Conservation (phyloP, 768 basidiomycete species). For the Roridomyces roridus region DNA sequence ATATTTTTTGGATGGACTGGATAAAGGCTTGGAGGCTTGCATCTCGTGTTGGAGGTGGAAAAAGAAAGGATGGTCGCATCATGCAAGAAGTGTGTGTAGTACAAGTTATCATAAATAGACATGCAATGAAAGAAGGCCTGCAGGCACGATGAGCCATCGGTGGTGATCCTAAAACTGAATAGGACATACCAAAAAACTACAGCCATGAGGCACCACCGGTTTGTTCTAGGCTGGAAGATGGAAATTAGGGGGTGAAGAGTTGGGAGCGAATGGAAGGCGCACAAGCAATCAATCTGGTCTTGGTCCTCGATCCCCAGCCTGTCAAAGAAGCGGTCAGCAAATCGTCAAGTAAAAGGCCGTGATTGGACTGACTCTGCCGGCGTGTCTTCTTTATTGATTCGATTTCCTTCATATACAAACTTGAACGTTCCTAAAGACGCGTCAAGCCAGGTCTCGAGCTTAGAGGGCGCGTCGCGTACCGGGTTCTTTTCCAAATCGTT, state of each 20-base stretch:
- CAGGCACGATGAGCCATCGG: not conserved
- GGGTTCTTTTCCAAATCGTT: slow-evolving; percentile 63
- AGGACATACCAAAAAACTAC: not conserved
- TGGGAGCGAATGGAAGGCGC: not conserved
- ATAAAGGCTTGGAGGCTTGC: too few relatives aligned
- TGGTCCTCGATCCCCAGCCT: slow-evolving; percentile 67
- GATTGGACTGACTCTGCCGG: slow-evolving; percentile 53
- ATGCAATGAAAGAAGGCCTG: not conserved
- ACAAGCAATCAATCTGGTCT: slow-evolving; percentile 58
- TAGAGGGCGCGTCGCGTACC: slow-evolving; percentile 40
- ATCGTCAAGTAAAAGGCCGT: too few relatives aligned
- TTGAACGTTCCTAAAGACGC: slow-evolving; percentile 60
- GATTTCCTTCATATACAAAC: slow-evolving; percentile 61
- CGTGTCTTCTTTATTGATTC: slow-evolving; percentile 55
- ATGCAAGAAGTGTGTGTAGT: not conserved
- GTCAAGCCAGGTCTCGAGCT: not conserved
- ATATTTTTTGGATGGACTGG: too few relatives aligned
- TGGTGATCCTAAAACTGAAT: not conserved
- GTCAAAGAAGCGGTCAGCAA: too few relatives aligned
- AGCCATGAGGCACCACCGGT: slow-evolving; percentile 1
- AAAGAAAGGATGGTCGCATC: too few relatives aligned
- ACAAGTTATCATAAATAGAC: not conserved
- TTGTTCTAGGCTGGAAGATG: slow-evolving; percentile 20
- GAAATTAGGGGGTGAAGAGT: not conserved
- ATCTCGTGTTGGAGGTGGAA: too few relatives aligned